Evolutionary conservation across 2,329 filamentous ascomycete genomes (phyloP), one percentile per base, ranked within the genome.

Genomic region (Akanthomyces dipterigenus): DNA sequence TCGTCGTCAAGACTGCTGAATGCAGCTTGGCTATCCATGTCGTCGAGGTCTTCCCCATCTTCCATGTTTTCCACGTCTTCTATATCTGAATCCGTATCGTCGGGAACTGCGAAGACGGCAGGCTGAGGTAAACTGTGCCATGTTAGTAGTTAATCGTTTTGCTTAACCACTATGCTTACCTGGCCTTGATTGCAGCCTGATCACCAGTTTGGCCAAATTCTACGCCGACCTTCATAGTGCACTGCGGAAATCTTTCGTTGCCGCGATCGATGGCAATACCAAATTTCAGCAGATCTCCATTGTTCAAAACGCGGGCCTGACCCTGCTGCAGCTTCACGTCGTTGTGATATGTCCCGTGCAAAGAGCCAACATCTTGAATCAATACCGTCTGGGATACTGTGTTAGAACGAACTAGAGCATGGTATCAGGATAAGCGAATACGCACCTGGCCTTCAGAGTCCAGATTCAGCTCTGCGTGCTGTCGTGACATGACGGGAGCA

Each of bases 401-500:
- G 69, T 72, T 63, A 71, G 65, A 38, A 45, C 14, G n/a, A 58
- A 18, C 2, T 55, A 2, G 16, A 31, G 36, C 40, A 48, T 50
- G 50, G 16, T 38, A 59, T 51, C 38, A 31, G 54, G 46, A 45
- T 53, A 51, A 26, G n/a, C 48, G 22, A 22, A 16, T 34, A 60
- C 73, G 62, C 72, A 83, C 83, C 70, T 79, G 76, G 7, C 70
- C 67, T 2, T 77, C 70, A 11, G 76, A 66, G 54, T 81, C 73
- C 5, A 80, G 75, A 18, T 68, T 65, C 5, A 88, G 68, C 48
- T 81, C 73, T 18, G 88, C 89, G 72, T 91, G 88, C 12, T 83
- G 71, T 49, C 88, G 80, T 26, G 88, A 90, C 78, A 91, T 88
- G 40, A 91, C 88, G 0, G 88, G 84, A 61, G 84, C 88, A 65